These are phyloP conservation scores for Blastomyces emzantsi DNA, from an alignment of 2,329 filamentous ascomycete species.

Conservation along the genomic window DNA sequence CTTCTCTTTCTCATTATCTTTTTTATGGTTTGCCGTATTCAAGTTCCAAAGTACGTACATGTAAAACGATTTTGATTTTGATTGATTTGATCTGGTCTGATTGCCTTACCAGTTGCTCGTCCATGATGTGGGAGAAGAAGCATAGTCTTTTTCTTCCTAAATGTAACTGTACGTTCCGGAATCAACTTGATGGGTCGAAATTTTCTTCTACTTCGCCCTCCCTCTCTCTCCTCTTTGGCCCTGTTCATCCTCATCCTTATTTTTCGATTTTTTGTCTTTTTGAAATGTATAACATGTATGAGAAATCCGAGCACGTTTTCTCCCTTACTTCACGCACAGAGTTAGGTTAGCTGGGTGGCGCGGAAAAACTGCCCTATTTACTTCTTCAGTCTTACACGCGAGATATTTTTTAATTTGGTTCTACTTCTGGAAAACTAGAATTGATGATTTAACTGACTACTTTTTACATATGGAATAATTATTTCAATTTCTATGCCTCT, in stretches of 20 bases:
- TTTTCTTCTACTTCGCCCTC: neutral
- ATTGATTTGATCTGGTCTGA: neutral
- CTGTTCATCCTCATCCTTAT: neutral
- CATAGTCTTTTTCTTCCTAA: neutral
- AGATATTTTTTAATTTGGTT: neutral
- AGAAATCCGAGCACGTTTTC: neutral
- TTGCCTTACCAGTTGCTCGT: neutral
- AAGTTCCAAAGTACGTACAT: neutral
- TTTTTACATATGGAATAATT: neutral
- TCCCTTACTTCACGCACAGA: neutral
- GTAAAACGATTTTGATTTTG: neutral
- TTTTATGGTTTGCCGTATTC: neutral
- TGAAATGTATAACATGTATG: neutral
- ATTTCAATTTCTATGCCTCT: neutral
- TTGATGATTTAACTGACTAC: neutral
- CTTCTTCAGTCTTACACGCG: neutral
- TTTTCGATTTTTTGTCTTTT: neutral
- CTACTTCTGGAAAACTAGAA: neutral
- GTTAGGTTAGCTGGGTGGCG: no score
- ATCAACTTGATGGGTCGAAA: neutral
- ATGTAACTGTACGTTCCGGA: neutral
- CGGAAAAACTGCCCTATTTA: neutral
- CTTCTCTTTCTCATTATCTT: conserved; percentile 23
- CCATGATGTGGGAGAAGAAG: neutral
- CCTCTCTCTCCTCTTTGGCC: neutral